A percentile compares a stretch with the other conserved stretches of the same genome.
phyloP scores from a whole-genome alignment of 805 yeast genomes.

The Middelhovenomyces tepae region DNA sequence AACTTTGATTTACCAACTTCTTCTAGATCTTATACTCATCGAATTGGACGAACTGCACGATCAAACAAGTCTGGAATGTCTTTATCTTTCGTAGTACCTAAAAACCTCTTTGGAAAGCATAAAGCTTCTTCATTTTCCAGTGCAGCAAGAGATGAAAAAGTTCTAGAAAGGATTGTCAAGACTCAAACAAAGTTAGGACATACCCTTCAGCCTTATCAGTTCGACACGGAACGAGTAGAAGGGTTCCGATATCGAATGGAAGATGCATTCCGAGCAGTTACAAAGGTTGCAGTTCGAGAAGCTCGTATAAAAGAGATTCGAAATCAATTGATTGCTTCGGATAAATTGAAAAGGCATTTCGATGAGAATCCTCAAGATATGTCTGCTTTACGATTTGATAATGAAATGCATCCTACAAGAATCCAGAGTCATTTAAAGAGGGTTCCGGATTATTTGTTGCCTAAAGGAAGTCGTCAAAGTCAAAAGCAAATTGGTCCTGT shows the following conservation, averaged over 20 bases:
- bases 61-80: conserved; percentile 96
- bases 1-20: conserved; percentile 91
- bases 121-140: conserved; percentile 63
- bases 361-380: conserved; percentile 97
- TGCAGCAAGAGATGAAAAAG: conserved; percentile 80
- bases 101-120: conserved; percentile 80
- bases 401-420: conserved; percentile 74
- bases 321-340: conserved; percentile 78
- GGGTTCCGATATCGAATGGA: conserved; percentile 95
- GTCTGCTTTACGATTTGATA: conserved; percentile 82
- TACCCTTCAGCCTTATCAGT: conserved; percentile 61
- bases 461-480: conserved; percentile 36
- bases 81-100: conserved; percentile 81
- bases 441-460: conserved; percentile 86
- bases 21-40: conserved; percentile 81
- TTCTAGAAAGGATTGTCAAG: conserved; percentile 62
- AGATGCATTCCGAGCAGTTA: conserved; percentile 93
- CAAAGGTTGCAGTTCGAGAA: conserved; percentile 80
- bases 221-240: conserved; percentile 86
- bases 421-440: conserved; percentile 79
- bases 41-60: conserved; percentile 96
- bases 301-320: conserved; percentile 87
- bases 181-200: conserved; percentile 64
- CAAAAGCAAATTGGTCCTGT: conserved; percentile 14
- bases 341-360: conserved; percentile 84